phyloP scores from a whole-genome alignment of 2,329 filamentous ascomycete genomes.

The Calycina herbarum region DNA sequence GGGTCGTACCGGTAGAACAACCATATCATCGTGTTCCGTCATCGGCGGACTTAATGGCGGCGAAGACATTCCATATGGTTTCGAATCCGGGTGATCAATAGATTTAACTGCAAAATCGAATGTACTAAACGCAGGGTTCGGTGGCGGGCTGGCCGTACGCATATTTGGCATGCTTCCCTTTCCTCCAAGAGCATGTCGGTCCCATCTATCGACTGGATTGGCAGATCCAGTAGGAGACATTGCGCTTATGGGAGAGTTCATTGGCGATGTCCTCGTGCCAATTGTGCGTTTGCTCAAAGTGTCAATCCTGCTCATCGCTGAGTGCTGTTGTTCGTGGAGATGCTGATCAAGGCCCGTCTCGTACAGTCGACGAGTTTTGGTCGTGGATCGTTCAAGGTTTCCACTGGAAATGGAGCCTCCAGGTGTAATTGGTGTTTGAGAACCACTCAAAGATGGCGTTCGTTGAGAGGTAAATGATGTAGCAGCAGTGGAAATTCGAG shows the following conservation, averaged over 20 bases:
- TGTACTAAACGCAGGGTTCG: slow-evolving; percentile 40
- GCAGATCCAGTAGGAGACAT: slow-evolving; percentile 38
- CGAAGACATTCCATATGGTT: slow-evolving; percentile 41
- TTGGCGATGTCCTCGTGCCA: slow-evolving; percentile 32
- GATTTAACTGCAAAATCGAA: slow-evolving; percentile 40
- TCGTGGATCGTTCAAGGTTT: slow-evolving; percentile 62
- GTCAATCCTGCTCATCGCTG: slow-evolving; percentile 76
- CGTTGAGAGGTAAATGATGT: slow-evolving; percentile 83
- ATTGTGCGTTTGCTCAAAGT: slow-evolving; percentile 62
- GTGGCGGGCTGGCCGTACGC: slow-evolving; percentile 51
- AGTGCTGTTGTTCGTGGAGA: slow-evolving; percentile 76
- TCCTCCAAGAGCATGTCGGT: slow-evolving; percentile 49
- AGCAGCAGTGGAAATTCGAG: slow-evolving; percentile 79
- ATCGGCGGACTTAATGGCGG: slow-evolving; percentile 68
- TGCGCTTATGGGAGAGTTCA: slow-evolving; percentile 33
- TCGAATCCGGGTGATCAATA: slow-evolving; percentile 34
- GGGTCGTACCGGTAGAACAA: slow-evolving; percentile 66
- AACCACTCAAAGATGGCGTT: slow-evolving; percentile 53
- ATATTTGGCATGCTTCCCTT: slow-evolving; percentile 71
- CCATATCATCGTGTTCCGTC: slow-evolving; percentile 70
- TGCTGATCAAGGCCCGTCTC: slow-evolving; percentile 80
- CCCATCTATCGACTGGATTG: slow-evolving; percentile 44
- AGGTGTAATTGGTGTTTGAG: slow-evolving; percentile 43
- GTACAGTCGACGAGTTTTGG: slow-evolving; percentile 74
- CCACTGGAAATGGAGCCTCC: slow-evolving; percentile 41